A percentile compares a stretch with the other conserved stretches of the same genome.
Evolutionary conservation across 306 rosid genomes (phyloP).

Genomic region (Ziziphus jujuba): DNA sequence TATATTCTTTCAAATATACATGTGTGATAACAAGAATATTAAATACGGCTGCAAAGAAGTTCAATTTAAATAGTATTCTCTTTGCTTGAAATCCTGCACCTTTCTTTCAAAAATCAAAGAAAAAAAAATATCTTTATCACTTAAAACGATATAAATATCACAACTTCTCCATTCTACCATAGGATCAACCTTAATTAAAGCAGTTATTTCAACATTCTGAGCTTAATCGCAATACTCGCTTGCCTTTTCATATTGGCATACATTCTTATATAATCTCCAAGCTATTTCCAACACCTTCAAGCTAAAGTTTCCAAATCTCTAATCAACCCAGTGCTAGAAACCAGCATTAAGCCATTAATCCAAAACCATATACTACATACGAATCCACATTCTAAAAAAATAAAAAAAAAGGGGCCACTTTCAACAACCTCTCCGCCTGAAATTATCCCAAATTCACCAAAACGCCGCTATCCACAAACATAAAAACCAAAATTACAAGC

Average conservation of each 20-base stretch:
- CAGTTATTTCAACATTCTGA: neutral
- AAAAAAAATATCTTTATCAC: neutral
- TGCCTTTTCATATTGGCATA: no score
- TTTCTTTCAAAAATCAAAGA: neutral
- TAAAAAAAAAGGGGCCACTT: no score
- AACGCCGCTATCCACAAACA: neutral
- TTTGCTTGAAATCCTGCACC: neutral
- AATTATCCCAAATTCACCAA: neutral
- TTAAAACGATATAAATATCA: neutral
- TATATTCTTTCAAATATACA: constrained; percentile 12
- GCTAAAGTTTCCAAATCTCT: no score
- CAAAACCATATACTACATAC: no score
- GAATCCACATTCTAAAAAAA: neutral
- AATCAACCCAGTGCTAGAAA: no score
- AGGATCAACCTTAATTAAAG: neutral
- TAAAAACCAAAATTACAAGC: neutral
- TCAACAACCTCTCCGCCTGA: neutral
- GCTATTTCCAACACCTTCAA: no score
- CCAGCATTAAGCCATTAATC: no score
- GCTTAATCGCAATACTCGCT: no score
- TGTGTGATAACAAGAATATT: neutral
- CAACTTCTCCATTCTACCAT: neutral
- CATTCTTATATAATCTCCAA: no score
- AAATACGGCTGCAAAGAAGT: neutral
- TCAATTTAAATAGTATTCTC: neutral